Conservation (phyloP, 2,329 filamentous ascomycete species). For the Penicillium sp. region DNA sequence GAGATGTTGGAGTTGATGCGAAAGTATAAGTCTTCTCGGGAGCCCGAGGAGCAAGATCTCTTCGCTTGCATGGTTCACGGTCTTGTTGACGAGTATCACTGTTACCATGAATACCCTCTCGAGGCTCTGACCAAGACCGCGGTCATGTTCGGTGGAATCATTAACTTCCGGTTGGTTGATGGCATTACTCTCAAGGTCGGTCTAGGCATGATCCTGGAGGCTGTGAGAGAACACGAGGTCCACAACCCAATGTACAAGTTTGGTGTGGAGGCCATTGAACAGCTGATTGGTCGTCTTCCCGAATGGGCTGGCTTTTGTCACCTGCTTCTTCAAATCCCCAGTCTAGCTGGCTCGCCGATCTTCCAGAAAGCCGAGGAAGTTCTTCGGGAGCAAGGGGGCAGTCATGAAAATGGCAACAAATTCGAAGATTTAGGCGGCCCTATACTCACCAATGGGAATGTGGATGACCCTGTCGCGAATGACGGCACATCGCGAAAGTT, state of each 20-base stretch:
- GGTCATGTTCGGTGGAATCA: slow-evolving; percentile 94
- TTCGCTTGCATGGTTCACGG: slow-evolving; percentile 99
- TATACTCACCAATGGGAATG: slow-evolving; percentile 69
- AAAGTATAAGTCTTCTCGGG: slow-evolving; percentile 83
- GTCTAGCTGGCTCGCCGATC: slow-evolving; percentile 81
- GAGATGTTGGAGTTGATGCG: slow-evolving; percentile 84
- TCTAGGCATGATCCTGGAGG: slow-evolving; percentile 97
- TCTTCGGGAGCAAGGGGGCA: slow-evolving; percentile 68
- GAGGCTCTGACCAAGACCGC: slow-evolving; percentile 94
- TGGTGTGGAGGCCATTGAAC: slow-evolving; percentile 89
- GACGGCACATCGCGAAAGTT: slow-evolving; percentile 75
- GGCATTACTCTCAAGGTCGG: slow-evolving; percentile 90
- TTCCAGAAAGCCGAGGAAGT: slow-evolving; percentile 82
- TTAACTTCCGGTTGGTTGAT: slow-evolving; percentile 89
- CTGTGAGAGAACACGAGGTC: slow-evolving; percentile 80
- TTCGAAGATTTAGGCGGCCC: slow-evolving; percentile 40
- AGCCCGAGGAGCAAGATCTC: slow-evolving; percentile 85
- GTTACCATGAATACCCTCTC: slow-evolving; percentile 94
- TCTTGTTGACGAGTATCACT: slow-evolving; percentile 94
- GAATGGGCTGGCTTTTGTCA: slow-evolving; percentile 98
- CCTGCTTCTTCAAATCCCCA: slow-evolving; percentile 79
- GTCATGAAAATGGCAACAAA: slow-evolving; percentile 55
- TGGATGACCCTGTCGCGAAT: slow-evolving; percentile 63
- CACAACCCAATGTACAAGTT: slow-evolving; percentile 98
- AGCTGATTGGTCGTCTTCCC: slow-evolving; percentile 77